Base-by-base conservation (phyloP, 768 basidiomycete species). In the Mycena albidolilacea region DNA sequence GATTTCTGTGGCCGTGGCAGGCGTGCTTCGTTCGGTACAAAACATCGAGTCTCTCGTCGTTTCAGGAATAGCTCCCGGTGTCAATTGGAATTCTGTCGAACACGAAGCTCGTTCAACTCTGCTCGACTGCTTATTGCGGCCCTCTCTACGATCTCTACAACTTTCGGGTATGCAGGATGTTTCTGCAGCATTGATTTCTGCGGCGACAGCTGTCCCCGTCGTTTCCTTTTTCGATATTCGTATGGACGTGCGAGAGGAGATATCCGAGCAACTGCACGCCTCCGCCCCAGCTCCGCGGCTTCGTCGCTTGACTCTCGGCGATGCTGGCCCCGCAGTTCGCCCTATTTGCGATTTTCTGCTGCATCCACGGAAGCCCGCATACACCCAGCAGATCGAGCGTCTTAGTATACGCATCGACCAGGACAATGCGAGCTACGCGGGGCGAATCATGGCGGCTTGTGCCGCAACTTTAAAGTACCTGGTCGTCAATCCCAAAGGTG, bases 371-470 rank as follows among this genome's bases (percentile, higher is more conserved):
- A 54, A 41, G 1, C 37, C 37, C 0, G 10, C 57, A 12, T 60
- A 59, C 10, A 71, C 39, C 10, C 17, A 15, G 1, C 54, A 54
- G 19, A 50, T 71, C n/a, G 58, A 65, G 39, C 64, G 50, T 21
- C 46, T 66, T 21, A 46, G 52, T 8, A 23, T 71, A n/a, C 58
- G 64, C 11, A 52, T 71, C 6, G 39, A 44, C 19, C 1, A 64
- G 21, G 7, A 19, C 12, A 71, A 64, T 17, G 64, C 12, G 43
- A 17, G 21, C 21, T 54, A 52, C 30, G 70, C 65, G 23, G 35
- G 60, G 23, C 57, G 64, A 8, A 41, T 71, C 15, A 64, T 71
- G 17, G 15, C 39, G 30, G 64, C 48, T 10, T 71, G 70, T 43
- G 64, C 70, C 17, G 5, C 10, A 38, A 54, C 70, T 3, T 19